Base-by-base conservation (phyloP, 2,329 filamentous ascomycete genomes). In the Ramularia endophylla region DNA sequence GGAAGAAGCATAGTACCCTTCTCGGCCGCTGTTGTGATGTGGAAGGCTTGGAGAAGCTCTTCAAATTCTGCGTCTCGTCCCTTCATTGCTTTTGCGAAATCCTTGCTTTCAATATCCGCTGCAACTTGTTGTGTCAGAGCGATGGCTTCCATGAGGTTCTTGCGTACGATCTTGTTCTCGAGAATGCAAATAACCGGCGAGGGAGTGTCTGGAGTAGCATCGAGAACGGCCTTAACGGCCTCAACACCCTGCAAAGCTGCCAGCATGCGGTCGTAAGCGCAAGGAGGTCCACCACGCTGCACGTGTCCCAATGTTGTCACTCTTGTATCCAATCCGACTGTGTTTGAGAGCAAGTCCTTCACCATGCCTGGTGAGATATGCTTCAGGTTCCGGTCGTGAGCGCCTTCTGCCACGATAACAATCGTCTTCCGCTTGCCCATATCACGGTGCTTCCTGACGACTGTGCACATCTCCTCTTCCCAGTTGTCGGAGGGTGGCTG, bases 361-460 rank as follows among this genome's bases (percentile, higher is more conserved):
- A 98, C 85, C 66, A 84, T 83, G 13, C 74, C 70, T 8, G 87
- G 81, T 0, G 80, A 80, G 57, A 98, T 94, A 66, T 87, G 90
- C 61, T 83, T 85, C 44, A 95, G 79, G 39, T 90, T 69, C 50
- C 77, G 76, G 67, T 95, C 89, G 53, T 89, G 83, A 34, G 92
- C 92, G 53, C 92, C 92, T 68, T 98, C 92, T 38, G 92, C 92
- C 38, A 98, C 85, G 56, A 98, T 95, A 57, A 98, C 90, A 56
- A 97, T 97, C 1, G 92, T 97, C 73, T 95, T 94, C 57, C 92
- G 80, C 76, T 97, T 98, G 59, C 92, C 92, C 60, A 87, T 75
- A 48, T 75, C 73, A 52, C 92, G 83, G 68, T 97, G 92, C 81
- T 92, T 57, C 43, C 56, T 75, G 43, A 95, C 81, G 38, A 92